Evolutionary conservation across 441 rosid genomes (phyloP), one percentile per base, ranked within the genome.

Genomic region (Gossypium gossypioides): DNA sequence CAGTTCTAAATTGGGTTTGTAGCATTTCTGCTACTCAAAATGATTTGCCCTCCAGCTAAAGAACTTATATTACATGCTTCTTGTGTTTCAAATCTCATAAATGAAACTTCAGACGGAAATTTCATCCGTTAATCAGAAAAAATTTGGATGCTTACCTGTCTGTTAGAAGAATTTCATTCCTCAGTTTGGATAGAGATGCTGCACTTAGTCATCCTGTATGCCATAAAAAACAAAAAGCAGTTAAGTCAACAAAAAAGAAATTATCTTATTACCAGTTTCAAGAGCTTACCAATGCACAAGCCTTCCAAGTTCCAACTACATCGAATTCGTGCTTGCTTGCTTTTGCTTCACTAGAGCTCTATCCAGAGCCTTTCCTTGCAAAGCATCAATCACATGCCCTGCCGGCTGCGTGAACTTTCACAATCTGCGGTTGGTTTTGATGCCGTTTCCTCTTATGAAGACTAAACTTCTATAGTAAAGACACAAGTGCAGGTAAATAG

Each of bases 81-180:
- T 44, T 44, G 5, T 57, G 19, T 58, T 57, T 59, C 46, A 71
- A 16, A 59, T 44, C 34, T 55, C 56, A 40, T 13, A 37, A 40
- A 71, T n/a, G 42, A 51, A 54, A 65, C 4, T 19, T 55, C 21
- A 4, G 13, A 21, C 56, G 19, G 12, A 32, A 55, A 52, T 3
- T 64, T 18, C n/a, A 52, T 4, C 27, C 22, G 55, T n/a, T 66
- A 48, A 25, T 48, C 27, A 15, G 24, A 67, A 2, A 37, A 37
- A 0, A 0, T 63, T 64, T 64, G 44, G 46, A 69, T 68, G 69
- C 87, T 83, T 79, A 86, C 91, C 92, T 86, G 75, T 93, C 95
- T 3, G 95, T 93, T 73, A 83, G 83, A 74, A 90, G 87, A 79
- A 94, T 89, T 84, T 91, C 97, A 81, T 81, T 81, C 72, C 96